Percentiles rank a stretch among this genome's conserved stretches.
Evolutionary conservation across 2,329 filamentous ascomycete genomes (phyloP).

Genomic region (Apiospora hydei): DNA sequence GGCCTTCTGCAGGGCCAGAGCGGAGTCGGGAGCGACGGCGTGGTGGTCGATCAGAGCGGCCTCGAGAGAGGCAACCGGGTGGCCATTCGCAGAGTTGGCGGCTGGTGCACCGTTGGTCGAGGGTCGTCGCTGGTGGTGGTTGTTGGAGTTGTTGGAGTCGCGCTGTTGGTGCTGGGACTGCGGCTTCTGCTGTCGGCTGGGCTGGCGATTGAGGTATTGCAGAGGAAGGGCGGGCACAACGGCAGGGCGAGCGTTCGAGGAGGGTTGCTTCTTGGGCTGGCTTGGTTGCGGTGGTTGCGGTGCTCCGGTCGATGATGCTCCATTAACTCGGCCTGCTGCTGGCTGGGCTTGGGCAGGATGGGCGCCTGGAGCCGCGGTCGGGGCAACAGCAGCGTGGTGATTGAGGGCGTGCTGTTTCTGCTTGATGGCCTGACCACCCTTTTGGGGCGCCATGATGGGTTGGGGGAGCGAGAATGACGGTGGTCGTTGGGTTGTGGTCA

Average conservation of each 20-base stretch:
- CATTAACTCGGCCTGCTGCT: background rate
- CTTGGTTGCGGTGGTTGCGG: background rate
- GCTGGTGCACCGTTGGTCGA: slow-evolving; percentile 9
- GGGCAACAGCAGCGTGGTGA: slow-evolving; percentile 36
- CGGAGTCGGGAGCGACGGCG: slow-evolving; percentile 26
- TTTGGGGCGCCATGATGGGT: slow-evolving; percentile 40
- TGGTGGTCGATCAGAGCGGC: slow-evolving; percentile 40
- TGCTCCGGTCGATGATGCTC: slow-evolving; percentile 28
- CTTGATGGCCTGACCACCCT: slow-evolving; percentile 32
- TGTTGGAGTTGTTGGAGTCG: slow-evolving; percentile 5
- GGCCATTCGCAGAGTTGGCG: slow-evolving; percentile 29
- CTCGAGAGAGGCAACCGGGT: slow-evolving; percentile 41
- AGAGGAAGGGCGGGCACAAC: slow-evolving; percentile 43
- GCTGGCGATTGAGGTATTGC: slow-evolving; percentile 39
- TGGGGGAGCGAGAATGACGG: slow-evolving; percentile 19
- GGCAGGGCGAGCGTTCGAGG: slow-evolving; percentile 31
- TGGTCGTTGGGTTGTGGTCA: slow-evolving; percentile 16
- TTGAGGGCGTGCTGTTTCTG: slow-evolving; percentile 28
- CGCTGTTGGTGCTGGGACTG: slow-evolving; percentile 12
- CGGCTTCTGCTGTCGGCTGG: slow-evolving; percentile 28
- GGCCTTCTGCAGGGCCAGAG: slow-evolving; percentile 19
- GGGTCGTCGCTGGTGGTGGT: slow-evolving; percentile 28
- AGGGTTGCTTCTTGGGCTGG: slow-evolving; percentile 13
- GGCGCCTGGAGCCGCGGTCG: slow-evolving; percentile 32
- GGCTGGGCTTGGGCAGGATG: background rate